Conservation (phyloP, 1,139 yeast genomes). For the Lodderomyces elongisporus region DNA sequence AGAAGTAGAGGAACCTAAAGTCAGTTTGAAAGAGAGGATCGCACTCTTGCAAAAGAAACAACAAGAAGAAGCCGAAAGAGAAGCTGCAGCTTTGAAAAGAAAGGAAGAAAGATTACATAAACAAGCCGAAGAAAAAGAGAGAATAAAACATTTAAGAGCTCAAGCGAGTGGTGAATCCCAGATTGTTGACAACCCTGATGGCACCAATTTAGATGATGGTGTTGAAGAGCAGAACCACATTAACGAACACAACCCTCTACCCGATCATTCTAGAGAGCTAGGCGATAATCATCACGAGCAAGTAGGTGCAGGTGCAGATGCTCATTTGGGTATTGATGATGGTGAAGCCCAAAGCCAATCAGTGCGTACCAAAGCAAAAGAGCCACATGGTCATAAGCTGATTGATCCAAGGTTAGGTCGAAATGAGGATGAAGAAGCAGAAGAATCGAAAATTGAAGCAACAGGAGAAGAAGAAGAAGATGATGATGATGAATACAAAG, state of each 20-base stretch:
- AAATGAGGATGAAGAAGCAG: constrained; percentile 1
- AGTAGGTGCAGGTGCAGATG: not conserved
- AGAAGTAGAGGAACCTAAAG: constrained; percentile 59
- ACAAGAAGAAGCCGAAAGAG: constrained; percentile 73
- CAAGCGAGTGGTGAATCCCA: constrained; percentile 11
- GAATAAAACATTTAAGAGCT: constrained; percentile 11
- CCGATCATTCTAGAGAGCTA: not conserved
- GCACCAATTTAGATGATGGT: no score
- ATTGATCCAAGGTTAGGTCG: not conserved
- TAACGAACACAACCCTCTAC: no score
- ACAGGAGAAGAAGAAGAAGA: constrained; percentile 9
- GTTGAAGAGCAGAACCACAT: not conserved
- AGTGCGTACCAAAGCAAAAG: no score
- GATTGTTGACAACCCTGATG: constrained; percentile 1
- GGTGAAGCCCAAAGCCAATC: not conserved
- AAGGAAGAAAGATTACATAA: constrained; percentile 52
- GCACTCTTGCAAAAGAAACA: constrained; percentile 70
- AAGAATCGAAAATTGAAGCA: not conserved
- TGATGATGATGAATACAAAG: constrained; percentile 13
- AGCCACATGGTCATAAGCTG: no score
- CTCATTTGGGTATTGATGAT: no score
- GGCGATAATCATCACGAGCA: not conserved
- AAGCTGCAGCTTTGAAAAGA: constrained; percentile 55
- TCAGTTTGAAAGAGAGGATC: constrained; percentile 78
- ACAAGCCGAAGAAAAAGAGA: constrained; percentile 20